phyloP scores from a whole-genome alignment of 2,329 filamentous ascomycete genomes.

The Pseudogymnoascus sp. region DNA sequence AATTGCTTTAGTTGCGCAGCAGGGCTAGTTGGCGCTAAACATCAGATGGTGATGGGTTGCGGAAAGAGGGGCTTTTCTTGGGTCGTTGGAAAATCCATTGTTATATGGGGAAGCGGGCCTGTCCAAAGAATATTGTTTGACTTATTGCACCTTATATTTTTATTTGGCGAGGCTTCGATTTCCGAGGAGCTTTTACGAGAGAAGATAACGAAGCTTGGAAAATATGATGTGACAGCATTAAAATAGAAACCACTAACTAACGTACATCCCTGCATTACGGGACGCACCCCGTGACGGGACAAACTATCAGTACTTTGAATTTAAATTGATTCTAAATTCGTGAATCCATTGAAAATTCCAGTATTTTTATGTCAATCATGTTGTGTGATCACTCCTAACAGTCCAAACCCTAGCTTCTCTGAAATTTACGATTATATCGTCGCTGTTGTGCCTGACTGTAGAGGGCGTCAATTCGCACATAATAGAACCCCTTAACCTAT shows the following conservation, averaged over 20 bases:
- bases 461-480: constrained; percentile 10
- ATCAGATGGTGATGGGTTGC: background rate
- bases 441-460: constrained; percentile 12
- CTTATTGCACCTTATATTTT: too few relatives aligned
- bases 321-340: too few relatives aligned
- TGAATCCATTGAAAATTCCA: too few relatives aligned
- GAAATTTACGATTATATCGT: constrained; percentile 15
- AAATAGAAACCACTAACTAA: background rate
- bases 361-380: constrained; percentile 3
- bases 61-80: background rate
- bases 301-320: too few relatives aligned
- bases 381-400: constrained; percentile 13
- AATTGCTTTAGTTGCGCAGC: background rate
- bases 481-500: background rate
- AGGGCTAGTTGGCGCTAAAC: background rate
- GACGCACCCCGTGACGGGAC: too few relatives aligned
- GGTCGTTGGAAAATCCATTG: background rate
- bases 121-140: too few relatives aligned
- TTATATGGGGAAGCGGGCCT: background rate
- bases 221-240: background rate
- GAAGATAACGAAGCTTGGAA: background rate
- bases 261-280: too few relatives aligned
- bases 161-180: background rate
- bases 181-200: background rate
- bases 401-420: constrained; percentile 10